Conservation (phyloP, 2,329 filamentous ascomycete species). For the Monosporascus sp. region DNA sequence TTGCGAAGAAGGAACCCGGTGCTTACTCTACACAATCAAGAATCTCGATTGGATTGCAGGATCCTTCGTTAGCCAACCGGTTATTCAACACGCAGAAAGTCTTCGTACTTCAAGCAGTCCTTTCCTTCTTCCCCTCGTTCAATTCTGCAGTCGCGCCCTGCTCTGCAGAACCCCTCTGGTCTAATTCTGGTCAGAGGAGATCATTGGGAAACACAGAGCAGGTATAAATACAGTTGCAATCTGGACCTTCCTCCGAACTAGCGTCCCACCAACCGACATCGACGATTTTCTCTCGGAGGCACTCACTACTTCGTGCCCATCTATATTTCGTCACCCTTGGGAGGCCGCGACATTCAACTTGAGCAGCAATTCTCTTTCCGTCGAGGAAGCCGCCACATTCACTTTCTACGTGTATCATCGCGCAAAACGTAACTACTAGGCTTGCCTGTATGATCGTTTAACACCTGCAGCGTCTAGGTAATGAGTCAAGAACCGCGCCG, state of each 20-base stretch:
- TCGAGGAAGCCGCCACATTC: neutral
- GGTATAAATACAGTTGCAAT: neutral
- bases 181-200: neutral
- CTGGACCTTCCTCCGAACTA: neutral
- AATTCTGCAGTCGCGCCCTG: neutral
- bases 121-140: neutral
- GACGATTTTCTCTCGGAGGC: neutral
- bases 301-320: neutral
- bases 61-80: neutral
- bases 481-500: slow-evolving; percentile 34
- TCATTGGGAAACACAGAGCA: neutral
- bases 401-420: neutral
- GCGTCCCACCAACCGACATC: neutral
- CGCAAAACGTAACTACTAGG: neutral
- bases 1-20: neutral
- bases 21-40: neutral
- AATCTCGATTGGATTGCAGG: neutral
- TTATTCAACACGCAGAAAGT: neutral
- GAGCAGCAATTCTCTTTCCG: too few relatives aligned
- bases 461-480: slow-evolving; percentile 6
- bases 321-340: neutral
- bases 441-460: neutral
- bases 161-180: neutral
- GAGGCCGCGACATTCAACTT: neutral
- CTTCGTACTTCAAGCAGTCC: neutral